Evolutionary conservation across 169 alveolate species (phyloP).

Genomic region (Cryptosporidium viatorum): DNA sequence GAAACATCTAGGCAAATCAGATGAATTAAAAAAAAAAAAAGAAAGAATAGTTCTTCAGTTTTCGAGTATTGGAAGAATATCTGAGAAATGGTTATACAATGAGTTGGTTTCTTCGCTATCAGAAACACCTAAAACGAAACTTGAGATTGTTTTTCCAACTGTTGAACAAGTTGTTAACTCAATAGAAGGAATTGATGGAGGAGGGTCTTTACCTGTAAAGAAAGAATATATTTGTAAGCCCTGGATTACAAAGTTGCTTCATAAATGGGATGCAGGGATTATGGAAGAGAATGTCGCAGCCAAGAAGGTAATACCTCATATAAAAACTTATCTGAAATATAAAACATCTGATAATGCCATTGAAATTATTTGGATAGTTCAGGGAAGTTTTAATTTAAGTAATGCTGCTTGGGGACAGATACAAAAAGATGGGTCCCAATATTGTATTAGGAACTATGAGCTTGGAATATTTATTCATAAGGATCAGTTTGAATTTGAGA

Average conservation of each 20-base stretch:
- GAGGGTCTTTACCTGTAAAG: conserved; percentile 54
- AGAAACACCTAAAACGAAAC: background rate
- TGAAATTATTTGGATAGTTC: conserved; percentile 38
- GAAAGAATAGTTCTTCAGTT: conserved; percentile 23
- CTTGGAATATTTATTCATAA: conserved; percentile 32
- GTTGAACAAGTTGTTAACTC: conserved; percentile 32
- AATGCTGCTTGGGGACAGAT: conserved; percentile 73
- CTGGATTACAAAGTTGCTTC: conserved; percentile 35
- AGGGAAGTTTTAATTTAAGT: conserved; percentile 68
- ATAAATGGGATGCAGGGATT: conserved; percentile 26
- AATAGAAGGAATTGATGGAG: conserved; percentile 49
- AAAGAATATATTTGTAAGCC: conserved; percentile 41
- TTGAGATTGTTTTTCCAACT: conserved; percentile 41
- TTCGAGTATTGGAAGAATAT: conserved; percentile 55
- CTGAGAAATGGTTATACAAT: conserved; percentile 52
- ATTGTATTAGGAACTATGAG: conserved; percentile 48
- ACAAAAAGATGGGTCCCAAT: conserved; percentile 36
- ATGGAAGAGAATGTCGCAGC: background rate
- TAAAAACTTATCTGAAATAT: conserved; percentile 45
- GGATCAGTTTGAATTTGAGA: background rate
- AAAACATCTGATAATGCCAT: background rate
- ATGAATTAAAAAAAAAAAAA: background rate
- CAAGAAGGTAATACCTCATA: conserved; percentile 22
- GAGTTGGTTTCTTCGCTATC: conserved; percentile 28
- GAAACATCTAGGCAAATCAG: background rate